phyloP scores from a whole-genome alignment of 192 early-diverging fungal genomes.

The Bifiguratus adelaidae region DNA sequence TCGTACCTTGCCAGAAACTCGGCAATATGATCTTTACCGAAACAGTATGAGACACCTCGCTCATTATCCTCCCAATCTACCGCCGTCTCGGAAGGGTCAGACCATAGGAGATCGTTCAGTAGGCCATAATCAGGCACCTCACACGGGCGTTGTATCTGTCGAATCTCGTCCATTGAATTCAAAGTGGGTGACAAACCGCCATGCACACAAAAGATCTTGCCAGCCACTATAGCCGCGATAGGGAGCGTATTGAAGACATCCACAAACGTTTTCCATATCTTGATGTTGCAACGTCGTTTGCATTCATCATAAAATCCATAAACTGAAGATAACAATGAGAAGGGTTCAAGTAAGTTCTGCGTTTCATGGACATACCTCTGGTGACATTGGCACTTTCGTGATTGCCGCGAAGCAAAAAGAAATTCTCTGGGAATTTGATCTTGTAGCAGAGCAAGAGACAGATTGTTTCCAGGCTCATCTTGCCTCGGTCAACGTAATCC shows the following conservation, averaged over 20 bases:
- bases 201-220: conserved; percentile 93
- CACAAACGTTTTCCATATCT: conserved; percentile 87
- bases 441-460: conserved; percentile 90
- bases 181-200: conserved; percentile 80
- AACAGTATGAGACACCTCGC: conserved; percentile 92
- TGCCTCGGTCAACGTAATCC: conserved; percentile 97
- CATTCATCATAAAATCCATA: conserved; percentile 98
- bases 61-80: conserved; percentile 88
- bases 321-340: conserved; percentile 31
- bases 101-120: conserved; percentile 89
- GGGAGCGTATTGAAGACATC: conserved; percentile 93
- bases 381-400: conserved; percentile 94
- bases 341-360: neutral
- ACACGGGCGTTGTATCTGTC: conserved; percentile 62
- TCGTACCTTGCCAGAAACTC: conserved; percentile 80
- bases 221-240: conserved; percentile 82
- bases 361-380: conserved; percentile 37
- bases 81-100: conserved; percentile 75
- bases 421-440: conserved; percentile 95
- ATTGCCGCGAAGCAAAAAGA: conserved; percentile 94
- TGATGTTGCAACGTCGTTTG: conserved; percentile 76
- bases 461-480: conserved; percentile 91
- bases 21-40: conserved; percentile 73
- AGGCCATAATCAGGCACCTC: conserved; percentile 91
- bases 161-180: conserved; percentile 80